Percentiles rank a stretch among this genome's conserved stretches.
phyloP scores from a whole-genome alignment of 768 basidiomycete species.

The Xanthoconium stramineum region DNA sequence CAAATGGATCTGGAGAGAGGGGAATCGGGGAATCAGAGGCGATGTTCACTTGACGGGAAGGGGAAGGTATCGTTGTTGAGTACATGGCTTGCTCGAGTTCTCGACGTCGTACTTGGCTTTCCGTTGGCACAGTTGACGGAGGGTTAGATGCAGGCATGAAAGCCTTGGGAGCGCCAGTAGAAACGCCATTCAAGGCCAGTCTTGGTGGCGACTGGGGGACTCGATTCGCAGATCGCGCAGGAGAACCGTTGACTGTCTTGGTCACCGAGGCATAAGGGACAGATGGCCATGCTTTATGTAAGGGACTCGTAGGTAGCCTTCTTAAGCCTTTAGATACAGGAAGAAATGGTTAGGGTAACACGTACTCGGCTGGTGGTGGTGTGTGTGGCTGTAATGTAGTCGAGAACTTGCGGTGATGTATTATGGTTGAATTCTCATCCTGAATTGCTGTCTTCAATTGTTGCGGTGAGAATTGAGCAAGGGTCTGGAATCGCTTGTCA shows the following conservation, averaged over 20 bases:
- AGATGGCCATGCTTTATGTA: slow-evolving; percentile 39
- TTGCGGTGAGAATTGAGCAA: slow-evolving; percentile 67
- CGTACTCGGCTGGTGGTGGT: slow-evolving; percentile 19
- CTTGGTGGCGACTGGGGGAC: slow-evolving; percentile 56
- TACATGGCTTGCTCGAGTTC: slow-evolving; percentile 52
- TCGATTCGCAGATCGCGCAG: slow-evolving; percentile 22
- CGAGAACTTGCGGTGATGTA: slow-evolving; percentile 19
- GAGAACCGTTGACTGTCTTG: slow-evolving; percentile 16
- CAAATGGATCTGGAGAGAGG: slow-evolving; percentile 82
- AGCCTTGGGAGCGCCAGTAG: slow-evolving; percentile 56
- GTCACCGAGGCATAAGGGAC: slow-evolving; percentile 41
- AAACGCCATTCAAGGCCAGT: slow-evolving; percentile 66
- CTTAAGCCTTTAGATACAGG: slow-evolving; percentile 7
- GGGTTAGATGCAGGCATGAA: slow-evolving; percentile 28
- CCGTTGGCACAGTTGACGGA: slow-evolving; percentile 34
- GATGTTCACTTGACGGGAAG: slow-evolving; percentile 22
- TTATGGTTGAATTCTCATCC: slow-evolving; percentile 22
- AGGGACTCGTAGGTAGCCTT: slow-evolving; percentile 11
- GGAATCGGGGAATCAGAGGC: slow-evolving; percentile 61
- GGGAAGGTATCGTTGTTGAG: slow-evolving; percentile 35
- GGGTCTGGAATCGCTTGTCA: slow-evolving; percentile 40
- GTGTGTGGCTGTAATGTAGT: slow-evolving; percentile 9
- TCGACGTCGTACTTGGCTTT: slow-evolving; percentile 48
- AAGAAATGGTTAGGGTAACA: slow-evolving; percentile 8
- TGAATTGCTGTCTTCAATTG: slow-evolving; percentile 21